A percentile compares a stretch with the other conserved stretches of the same genome.
These are phyloP conservation scores for Lepidium campestre DNA, from an alignment of 441 rosid genomes.

Conservation along the genomic window DNA sequence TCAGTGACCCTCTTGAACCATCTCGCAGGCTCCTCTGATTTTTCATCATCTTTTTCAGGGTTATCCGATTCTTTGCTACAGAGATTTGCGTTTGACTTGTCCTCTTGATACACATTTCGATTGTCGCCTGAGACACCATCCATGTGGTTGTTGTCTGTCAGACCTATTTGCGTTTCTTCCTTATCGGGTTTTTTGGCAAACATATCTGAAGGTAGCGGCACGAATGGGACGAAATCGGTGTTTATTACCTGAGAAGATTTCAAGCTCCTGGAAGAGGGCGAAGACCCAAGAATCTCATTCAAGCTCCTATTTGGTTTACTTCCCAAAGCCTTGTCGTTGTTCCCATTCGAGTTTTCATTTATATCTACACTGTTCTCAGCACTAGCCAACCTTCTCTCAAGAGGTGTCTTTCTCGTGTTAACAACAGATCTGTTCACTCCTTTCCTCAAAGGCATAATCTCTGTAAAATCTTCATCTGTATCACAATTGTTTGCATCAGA, in stretches of 20 bases:
- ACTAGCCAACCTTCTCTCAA: conserved; percentile 65
- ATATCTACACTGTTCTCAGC: conserved; percentile 28
- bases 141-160: conserved; percentile 12
- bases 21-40: conserved; percentile 41
- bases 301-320: conserved; percentile 25
- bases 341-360: conserved; percentile 15
- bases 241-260: conserved; percentile 31
- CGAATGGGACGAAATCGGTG: conserved; percentile 56
- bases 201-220: conserved; percentile 73
- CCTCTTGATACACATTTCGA: background rate
- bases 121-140: background rate
- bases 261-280: conserved; percentile 28
- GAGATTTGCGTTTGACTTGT: conserved; percentile 9
- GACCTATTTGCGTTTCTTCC: conserved; percentile 25
- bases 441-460: conserved; percentile 88
- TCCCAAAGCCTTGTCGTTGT: conserved; percentile 9
- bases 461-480: conserved; percentile 85
- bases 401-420: conserved; percentile 77
- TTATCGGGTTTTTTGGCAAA: conserved; percentile 54
- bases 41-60: conserved; percentile 27
- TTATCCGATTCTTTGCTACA: conserved; percentile 21
- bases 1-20: conserved; percentile 51
- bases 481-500: conserved; percentile 42
- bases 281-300: conserved; percentile 44
- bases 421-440: conserved; percentile 90